Conservation (phyloP, 306 rosid species). For the Medicago truncatula region DNA sequence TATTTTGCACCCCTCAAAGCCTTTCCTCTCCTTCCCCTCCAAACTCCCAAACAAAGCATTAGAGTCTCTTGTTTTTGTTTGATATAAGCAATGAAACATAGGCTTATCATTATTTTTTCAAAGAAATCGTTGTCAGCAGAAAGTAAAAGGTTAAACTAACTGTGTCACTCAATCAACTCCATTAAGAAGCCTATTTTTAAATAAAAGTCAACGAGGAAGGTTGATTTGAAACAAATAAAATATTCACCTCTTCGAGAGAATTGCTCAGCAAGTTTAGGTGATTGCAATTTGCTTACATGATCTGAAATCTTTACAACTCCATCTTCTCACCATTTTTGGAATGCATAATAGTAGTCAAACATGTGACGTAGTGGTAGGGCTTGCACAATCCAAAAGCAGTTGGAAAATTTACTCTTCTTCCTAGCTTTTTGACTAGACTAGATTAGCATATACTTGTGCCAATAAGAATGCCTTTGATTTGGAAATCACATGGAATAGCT, state of each 20-base stretch:
- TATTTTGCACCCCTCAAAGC: too few species aligned
- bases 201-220: conserved; percentile 40
- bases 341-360: neutral
- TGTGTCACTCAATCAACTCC: conserved; percentile 23
- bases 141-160: conserved; percentile 28
- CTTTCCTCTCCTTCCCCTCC: too few species aligned
- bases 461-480: conserved; percentile 15
- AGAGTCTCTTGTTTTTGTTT: neutral
- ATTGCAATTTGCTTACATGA: neutral
- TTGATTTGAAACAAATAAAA: conserved; percentile 32
- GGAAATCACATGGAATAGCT: conserved; percentile 35
- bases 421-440: neutral
- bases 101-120: neutral
- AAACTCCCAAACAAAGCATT: too few species aligned
- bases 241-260: neutral
- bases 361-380: conserved; percentile 20
- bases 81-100: neutral
- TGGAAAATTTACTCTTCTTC: neutral
- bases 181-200: conserved; percentile 19
- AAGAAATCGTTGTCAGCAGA: neutral
- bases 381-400: conserved; percentile 11
- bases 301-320: conserved; percentile 3
- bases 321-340: neutral
- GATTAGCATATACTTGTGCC: conserved; percentile 16
- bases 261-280: neutral